Base-by-base conservation (phyloP, 192 early-diverging fungal genomes). In the Gaertneriomyces sp. region DNA sequence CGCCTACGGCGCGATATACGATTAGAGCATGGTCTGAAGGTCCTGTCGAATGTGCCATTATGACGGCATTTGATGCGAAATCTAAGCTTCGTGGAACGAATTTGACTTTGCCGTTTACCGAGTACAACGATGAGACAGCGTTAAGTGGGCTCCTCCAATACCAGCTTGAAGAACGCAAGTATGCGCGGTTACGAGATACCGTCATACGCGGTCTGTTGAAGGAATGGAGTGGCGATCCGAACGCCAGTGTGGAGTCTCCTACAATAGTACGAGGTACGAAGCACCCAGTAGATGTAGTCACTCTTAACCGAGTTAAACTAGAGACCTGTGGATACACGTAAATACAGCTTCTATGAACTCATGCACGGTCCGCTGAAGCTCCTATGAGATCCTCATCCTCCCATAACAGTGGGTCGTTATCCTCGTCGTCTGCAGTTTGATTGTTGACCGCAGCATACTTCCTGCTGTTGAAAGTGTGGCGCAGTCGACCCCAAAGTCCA, bases 181-280 rank as follows among this genome's bases (percentile, higher is more conserved):
- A 70, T 69, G 9, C 25, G 54, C 11, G 45, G 4, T 17, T 59
- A 8, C 59, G 61, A 41, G 47, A 57, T 33, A 61, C 38, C 45
- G 51, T 45, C 16, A 46, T 76, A 39, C 42, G 63, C 47, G 40
- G 9, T 11, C 41, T 76, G 39, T 10, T 69, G 45, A 72, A 60
- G 44, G 74, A 76, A 53, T 44, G 46, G 60, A 42, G 38, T 6
- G 65, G 58, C 11, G 69, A 75, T 61, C 74, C 74, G 42, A 72
- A 61, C 45, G 46, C 59, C 17, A 43, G 63, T 0, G 20, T 64
- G 3, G 14, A 58, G n/a, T 51, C n/a, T 51, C 20, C 49, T 6
- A 51, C 25, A 33, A 2, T 33, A 33, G 25, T 33, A 33, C 25
- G 25, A 33, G 25, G 25, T 33, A 33, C 25, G 25, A 33, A 33